These are phyloP conservation scores for Xylaria sp. DNA, from an alignment of 2,329 filamentous ascomycete species.

Conservation along the genomic window DNA sequence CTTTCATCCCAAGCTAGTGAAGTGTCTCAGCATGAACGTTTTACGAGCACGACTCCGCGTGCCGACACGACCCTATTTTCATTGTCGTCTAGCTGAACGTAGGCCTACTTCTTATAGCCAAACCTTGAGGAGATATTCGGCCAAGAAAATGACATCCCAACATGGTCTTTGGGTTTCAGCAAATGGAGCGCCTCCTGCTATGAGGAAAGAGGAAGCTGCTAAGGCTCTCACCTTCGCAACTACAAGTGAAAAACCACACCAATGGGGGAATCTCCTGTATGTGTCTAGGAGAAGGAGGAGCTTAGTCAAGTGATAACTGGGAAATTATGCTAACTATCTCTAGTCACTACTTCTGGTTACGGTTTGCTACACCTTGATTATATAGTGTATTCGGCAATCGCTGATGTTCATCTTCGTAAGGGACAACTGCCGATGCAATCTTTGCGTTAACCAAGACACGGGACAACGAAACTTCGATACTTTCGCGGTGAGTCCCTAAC, in stretches of 20 bases:
- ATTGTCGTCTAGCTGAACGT: too few species aligned
- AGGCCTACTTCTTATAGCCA: conserved; percentile 9
- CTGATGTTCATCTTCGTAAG: conserved; percentile 53
- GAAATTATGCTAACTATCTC: conserved; percentile 1
- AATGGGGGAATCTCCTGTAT: conserved; percentile 30
- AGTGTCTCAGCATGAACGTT: conserved; percentile 9
- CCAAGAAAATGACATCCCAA: background rate
- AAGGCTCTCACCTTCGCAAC: conserved; percentile 19
- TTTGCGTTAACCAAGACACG: conserved; percentile 76
- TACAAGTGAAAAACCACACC: conserved; percentile 18
- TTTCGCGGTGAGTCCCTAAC: conserved; percentile 62
- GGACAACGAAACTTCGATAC: conserved; percentile 76
- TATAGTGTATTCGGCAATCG: background rate
- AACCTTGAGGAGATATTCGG: conserved; percentile 10
- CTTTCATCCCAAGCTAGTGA: background rate
- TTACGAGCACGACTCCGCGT: conserved; percentile 4
- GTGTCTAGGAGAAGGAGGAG: conserved; percentile 1
- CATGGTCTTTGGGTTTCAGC: conserved; percentile 3
- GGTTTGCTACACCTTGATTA: conserved; percentile 44
- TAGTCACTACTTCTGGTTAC: conserved; percentile 56
- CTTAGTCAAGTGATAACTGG: background rate
- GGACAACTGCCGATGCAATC: conserved; percentile 77
- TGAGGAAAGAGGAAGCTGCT: background rate
- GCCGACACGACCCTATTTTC: background rate
- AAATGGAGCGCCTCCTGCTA: conserved; percentile 1